Evolutionary conservation across 2,329 filamentous ascomycete genomes (phyloP), one percentile per base, ranked within the genome.

Genomic region (Aureobasidium sp.): DNA sequence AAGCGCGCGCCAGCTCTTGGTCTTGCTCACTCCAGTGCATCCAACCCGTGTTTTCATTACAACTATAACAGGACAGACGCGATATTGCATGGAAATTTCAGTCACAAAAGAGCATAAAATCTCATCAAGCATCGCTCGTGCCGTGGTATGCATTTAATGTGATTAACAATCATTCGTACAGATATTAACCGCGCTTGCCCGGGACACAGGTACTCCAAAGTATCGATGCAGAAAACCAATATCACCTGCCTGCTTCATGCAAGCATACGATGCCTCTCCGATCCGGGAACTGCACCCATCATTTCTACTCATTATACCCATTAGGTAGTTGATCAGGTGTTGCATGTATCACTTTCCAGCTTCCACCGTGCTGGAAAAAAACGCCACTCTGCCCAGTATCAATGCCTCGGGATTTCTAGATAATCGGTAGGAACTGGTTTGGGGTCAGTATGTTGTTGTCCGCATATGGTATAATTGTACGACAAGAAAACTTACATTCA

Each of bases 401-500:
- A 54, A 39, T 40, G 35, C 15, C 29, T 44, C 19, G n/a, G 7
- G 19, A 37, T 4, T 39, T 39, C 31, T 48, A 61, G 49, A 65
- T 65, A 39, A 63, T 65, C 2, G 63, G 63, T 31, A 65, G 61
- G 48, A 65, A 63, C 63, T 65, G 27, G 7, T 17, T 19, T 15
- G 42, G 8, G 42, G 63, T 48, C 29, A 47, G 24, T 15, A 45
- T 15, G 22, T 35, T 7, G 14, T 3, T 24, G 11, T 39, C 15
- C 11, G 12, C 5, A n/a, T 11, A 5, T n/a, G 14, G 12, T 11
- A 5, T n/a, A 8, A 17, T n/a, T 5, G 22, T 14, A 40, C 2
- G 4, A 33, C 9, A 3, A 0, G 7, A 17, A 60, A 9, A 87
- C 92, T 87, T 75, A 97, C 94, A 78, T 97, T 97, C 80, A 97